phyloP scores from a whole-genome alignment of 345 rosid species.

The Gossypium stocksii region DNA sequence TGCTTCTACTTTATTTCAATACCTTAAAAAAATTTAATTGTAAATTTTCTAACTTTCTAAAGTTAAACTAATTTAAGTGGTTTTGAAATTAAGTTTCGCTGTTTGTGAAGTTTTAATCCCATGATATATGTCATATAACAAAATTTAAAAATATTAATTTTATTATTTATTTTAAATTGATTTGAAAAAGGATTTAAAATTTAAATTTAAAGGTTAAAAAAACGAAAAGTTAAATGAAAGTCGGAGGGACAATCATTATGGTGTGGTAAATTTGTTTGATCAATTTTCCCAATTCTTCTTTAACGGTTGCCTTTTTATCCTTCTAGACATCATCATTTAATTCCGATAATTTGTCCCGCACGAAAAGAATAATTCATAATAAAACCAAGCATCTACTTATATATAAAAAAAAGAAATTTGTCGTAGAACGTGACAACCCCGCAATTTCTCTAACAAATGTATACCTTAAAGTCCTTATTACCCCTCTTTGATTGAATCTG shows the following conservation, averaged over 20 bases:
- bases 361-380: constrained; percentile 1
- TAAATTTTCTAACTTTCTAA: fast-evolving
- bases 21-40: too few relatives aligned
- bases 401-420: neutral
- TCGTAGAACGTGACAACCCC: neutral
- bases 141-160: too few relatives aligned
- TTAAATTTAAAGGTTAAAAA: too few relatives aligned
- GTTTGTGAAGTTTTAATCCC: too few relatives aligned
- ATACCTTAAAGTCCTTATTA: neutral
- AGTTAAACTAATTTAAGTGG: too few relatives aligned
- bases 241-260: too few relatives aligned
- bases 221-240: too few relatives aligned
- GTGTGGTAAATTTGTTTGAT: too few relatives aligned
- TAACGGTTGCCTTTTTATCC: neutral
- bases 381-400: neutral
- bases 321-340: neutral
- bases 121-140: too few relatives aligned
- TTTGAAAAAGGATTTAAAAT: too few relatives aligned
- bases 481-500: neutral
- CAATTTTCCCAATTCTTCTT: neutral
- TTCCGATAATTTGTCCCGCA: neutral
- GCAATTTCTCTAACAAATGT: neutral
- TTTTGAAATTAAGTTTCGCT: too few relatives aligned
- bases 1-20: fast-evolving
- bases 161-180: too few relatives aligned